A percentile compares a stretch with the other conserved stretches of the same genome.
Conservation (phyloP, 2,329 filamentous ascomycete species). For the Aspergillus alliaceus region DNA sequence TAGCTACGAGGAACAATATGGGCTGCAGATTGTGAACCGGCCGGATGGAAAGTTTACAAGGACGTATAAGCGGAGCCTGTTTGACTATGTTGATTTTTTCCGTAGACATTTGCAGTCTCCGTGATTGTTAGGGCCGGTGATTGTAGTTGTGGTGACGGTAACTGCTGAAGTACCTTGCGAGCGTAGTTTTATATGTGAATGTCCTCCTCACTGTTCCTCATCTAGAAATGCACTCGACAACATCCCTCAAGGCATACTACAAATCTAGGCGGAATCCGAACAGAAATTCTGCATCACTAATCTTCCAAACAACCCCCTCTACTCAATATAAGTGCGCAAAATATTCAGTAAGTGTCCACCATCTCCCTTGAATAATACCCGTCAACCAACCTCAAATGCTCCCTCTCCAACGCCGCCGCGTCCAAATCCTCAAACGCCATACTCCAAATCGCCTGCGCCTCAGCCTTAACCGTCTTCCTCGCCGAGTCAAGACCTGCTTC, state of each 20-base stretch:
- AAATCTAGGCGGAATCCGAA: no score
- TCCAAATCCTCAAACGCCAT: background rate
- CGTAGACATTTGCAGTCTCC: background rate
- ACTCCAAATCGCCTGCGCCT: background rate
- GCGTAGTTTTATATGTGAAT: background rate
- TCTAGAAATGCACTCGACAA: no score
- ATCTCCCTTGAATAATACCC: background rate
- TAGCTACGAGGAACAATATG: slow-evolving; percentile 51
- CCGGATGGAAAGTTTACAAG: slow-evolving; percentile 48
- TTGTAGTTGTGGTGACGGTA: background rate
- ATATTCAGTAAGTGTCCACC: background rate
- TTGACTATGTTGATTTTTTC: slow-evolving; percentile 56
- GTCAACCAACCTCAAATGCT: background rate
- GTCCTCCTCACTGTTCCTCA: no score
- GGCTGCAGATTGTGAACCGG: slow-evolving; percentile 57
- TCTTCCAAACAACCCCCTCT: background rate
- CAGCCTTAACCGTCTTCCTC: background rate
- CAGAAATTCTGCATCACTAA: no score
- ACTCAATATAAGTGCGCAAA: background rate
- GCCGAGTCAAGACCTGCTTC: background rate
- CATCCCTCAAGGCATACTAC: no score
- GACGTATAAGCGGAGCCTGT: slow-evolving; percentile 59
- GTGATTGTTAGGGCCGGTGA: background rate
- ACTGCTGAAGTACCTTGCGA: no score
- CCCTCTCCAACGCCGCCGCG: background rate